These are phyloP conservation scores for Crucibulum laeve DNA, from an alignment of 768 basidiomycete species.

Conservation along the genomic window DNA sequence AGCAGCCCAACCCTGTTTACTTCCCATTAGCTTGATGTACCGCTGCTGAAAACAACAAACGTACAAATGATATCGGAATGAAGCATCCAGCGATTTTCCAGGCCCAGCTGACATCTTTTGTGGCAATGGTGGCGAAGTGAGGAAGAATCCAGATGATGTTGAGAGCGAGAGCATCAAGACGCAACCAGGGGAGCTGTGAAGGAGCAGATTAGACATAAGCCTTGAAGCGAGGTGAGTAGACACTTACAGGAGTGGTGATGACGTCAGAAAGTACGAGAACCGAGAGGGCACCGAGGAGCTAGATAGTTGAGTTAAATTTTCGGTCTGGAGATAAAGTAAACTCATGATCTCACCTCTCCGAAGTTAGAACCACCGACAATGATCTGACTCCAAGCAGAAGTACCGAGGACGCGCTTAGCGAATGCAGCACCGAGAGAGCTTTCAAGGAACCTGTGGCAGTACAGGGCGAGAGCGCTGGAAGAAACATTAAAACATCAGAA, in stretches of 20 bases:
- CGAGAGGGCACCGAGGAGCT: slow-evolving; percentile 23
- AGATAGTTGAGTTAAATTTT: background rate
- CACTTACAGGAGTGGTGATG: slow-evolving; percentile 21
- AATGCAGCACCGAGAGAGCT: slow-evolving; percentile 22
- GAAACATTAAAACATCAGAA: background rate
- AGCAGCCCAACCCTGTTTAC: slow-evolving; percentile 26
- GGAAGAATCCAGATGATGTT: slow-evolving; percentile 28
- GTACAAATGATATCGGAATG: slow-evolving; percentile 25
- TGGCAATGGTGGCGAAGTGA: slow-evolving; percentile 14
- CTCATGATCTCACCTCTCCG: slow-evolving; percentile 17
- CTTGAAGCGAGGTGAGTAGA: background rate
- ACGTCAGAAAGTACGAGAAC: slow-evolving; percentile 23
- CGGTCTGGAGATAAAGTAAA: background rate
- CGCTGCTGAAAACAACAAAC: background rate
- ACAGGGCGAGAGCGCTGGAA: slow-evolving; percentile 21
- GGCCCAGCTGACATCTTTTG: slow-evolving; percentile 21
- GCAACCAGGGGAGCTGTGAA: slow-evolving; percentile 22
- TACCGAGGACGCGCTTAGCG: slow-evolving; percentile 21
- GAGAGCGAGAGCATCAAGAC: slow-evolving; percentile 22
- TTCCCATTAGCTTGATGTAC: background rate
- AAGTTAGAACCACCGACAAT: slow-evolving; percentile 30
- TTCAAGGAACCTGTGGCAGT: slow-evolving; percentile 25
- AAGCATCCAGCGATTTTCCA: slow-evolving; percentile 26
- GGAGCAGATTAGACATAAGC: background rate
- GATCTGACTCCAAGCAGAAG: slow-evolving; percentile 27